phyloP scores from a whole-genome alignment of 169 alveolate species.

The Cryptosporidium felis region DNA sequence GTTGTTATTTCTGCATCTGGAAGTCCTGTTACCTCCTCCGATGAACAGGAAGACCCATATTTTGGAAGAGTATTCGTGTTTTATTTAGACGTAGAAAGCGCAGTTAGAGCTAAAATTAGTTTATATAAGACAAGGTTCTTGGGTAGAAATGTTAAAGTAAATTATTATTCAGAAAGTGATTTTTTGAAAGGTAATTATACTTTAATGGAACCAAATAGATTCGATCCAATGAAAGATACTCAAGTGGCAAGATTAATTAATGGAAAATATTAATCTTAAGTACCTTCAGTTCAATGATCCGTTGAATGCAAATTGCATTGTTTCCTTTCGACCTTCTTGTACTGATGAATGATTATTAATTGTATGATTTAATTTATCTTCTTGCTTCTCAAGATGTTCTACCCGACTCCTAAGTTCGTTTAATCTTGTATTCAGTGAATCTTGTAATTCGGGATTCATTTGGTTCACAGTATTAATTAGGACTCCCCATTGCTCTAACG shows the following conservation, averaged over 20 bases:
- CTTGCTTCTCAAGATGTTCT: conserved; percentile 13
- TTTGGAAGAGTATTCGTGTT: conserved; percentile 38
- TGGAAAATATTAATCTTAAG: not conserved
- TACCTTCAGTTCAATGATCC: not conserved
- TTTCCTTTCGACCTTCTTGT: not conserved
- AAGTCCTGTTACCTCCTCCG: not conserved
- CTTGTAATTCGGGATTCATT: conserved; percentile 43
- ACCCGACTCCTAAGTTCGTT: conserved; percentile 27
- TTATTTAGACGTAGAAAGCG: conserved; percentile 24
- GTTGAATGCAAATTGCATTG: not conserved
- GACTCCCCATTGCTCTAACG: conserved; percentile 56
- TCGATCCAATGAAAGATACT: not conserved
- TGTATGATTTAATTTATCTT: not conserved
- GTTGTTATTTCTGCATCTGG: conserved; percentile 4
- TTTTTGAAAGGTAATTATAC: not conserved
- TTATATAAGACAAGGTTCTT: conserved; percentile 45
- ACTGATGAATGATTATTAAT: not conserved
- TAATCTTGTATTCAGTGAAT: conserved; percentile 19
- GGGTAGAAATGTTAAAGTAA: conserved; percentile 27
- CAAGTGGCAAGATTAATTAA: not conserved
- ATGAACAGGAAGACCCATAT: not conserved
- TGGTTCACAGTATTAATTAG: conserved; percentile 37
- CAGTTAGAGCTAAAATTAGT: conserved; percentile 36
- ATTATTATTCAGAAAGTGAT: conserved; percentile 20
- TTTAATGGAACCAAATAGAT: not conserved